These are phyloP conservation scores for Oryza officinalis DNA, from an alignment of 176 grass and related monocot species.

Conservation along the genomic window DNA sequence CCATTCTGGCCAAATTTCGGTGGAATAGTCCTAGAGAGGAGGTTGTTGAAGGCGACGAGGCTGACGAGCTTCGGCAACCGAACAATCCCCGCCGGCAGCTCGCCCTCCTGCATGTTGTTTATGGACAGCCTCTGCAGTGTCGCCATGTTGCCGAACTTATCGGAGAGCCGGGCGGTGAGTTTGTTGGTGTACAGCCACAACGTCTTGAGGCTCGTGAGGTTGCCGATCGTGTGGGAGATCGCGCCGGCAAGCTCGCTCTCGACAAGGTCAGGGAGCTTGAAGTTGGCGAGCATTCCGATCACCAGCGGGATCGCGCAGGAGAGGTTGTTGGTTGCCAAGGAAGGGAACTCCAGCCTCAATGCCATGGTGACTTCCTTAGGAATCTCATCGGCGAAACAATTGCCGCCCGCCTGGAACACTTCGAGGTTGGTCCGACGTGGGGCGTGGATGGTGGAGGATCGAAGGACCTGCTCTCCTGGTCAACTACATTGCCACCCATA, in stretches of 20 bases:
- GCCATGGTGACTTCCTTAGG: conserved; percentile 50
- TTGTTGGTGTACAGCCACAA: conserved; percentile 63
- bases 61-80: conserved; percentile 39
- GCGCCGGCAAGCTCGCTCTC: conserved; percentile 46
- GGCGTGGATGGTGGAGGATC: too few relatives aligned
- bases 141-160: conserved; percentile 61
- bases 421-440: conserved; percentile 59
- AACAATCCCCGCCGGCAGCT: conserved; percentile 50
- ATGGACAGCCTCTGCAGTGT: conserved; percentile 44
- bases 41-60: conserved; percentile 53
- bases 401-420: conserved; percentile 62
- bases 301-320: conserved; percentile 54
- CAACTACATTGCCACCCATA: too few relatives aligned
- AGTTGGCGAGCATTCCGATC: conserved; percentile 49
- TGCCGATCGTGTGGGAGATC: conserved; percentile 50
- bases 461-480: too few relatives aligned
- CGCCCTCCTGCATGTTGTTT: conserved; percentile 57
- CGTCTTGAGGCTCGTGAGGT: conserved; percentile 44
- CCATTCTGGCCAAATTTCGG: conserved; percentile 44
- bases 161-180: conserved; percentile 53
- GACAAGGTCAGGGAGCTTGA: conserved; percentile 53
- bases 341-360: conserved; percentile 42
- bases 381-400: conserved; percentile 49
- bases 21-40: conserved; percentile 44
- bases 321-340: conserved; percentile 51